Percentiles rank a stretch among this genome's conserved stretches.
These are phyloP conservation scores for Colletotrichum chrysophilum DNA, from an alignment of 2,329 filamentous ascomycete genomes.

Conservation along the genomic window DNA sequence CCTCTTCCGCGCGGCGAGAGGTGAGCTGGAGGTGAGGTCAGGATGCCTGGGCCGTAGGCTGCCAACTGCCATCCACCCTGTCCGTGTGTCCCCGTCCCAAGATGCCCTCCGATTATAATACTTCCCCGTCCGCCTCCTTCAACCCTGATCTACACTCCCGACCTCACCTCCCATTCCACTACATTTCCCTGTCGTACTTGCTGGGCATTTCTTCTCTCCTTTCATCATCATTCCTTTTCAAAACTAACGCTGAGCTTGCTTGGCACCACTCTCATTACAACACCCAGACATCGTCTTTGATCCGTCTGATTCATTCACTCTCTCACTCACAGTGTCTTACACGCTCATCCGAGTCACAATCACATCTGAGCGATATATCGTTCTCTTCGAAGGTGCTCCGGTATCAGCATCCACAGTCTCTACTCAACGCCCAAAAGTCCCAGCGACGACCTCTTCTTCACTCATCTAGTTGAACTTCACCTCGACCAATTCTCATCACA, in stretches of 20 bases:
- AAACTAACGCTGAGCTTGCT: slow-evolving; percentile 29
- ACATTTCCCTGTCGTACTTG: slow-evolving; percentile 24
- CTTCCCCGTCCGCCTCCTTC: neutral
- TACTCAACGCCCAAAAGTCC: slow-evolving; percentile 6
- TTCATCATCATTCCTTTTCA: slow-evolving; percentile 16
- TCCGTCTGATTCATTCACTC: slow-evolving; percentile 36
- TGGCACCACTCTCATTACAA: slow-evolving; percentile 40
- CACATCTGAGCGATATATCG: slow-evolving; percentile 19
- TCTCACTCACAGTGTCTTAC: slow-evolving; percentile 2
- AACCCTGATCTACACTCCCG: neutral
- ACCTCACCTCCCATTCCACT: slow-evolving; percentile 21
- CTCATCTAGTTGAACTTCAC: neutral
- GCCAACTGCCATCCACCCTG: slow-evolving; percentile 5
- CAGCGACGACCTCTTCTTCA: neutral
- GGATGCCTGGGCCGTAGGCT: neutral
- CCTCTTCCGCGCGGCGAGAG: neutral
- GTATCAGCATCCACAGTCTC: slow-evolving; percentile 32
- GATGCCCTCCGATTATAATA: slow-evolving; percentile 17
- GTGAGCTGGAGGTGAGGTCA: neutral
- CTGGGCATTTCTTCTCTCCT: slow-evolving; percentile 22
- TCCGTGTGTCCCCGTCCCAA: neutral
- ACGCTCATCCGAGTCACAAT: slow-evolving; percentile 24
- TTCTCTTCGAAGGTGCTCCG: slow-evolving; percentile 38
- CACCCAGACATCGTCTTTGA: slow-evolving; percentile 26
- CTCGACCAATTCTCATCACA: neutral